Base-by-base conservation (phyloP, 2,329 filamentous ascomycete species). In the Fusarium sarcochroum region DNA sequence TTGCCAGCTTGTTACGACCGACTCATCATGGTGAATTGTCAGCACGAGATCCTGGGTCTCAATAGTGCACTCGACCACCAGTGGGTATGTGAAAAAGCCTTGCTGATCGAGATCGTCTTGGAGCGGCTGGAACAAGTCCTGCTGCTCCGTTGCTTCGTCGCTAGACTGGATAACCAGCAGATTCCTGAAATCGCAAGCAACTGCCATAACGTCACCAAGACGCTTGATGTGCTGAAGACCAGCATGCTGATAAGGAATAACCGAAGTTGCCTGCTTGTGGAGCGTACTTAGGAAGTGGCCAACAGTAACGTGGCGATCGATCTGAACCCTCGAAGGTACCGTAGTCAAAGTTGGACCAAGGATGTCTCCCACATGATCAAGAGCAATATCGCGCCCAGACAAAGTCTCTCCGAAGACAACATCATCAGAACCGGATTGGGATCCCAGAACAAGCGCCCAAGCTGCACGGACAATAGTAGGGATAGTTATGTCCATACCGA, bases 221-320 rank as follows among this genome's bases (percentile, higher is more conserved):
- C 67, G 68, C 6, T 57, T 67, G 83, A 58, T 73, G 27, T 76
- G 70, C 8, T 76, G 72, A 1, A 81, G 63, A 6, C 77, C 76
- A 3, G 74, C 58, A 7, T 80, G 72, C 27, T 78, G 78, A 45
- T 71, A 68, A 0, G 71, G 68, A 3, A 77, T 73, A 46, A 76
- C 67, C 3, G 62, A n/a, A 0, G 47, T 23, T 13, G 66, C 60
- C 23, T 47, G 51, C 5, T 27, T 5, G 9, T 51, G 60, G 1
- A 68, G 54, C 1, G 9, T 17, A 0, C 14, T 30, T 10, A 71
- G 5, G 2, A 69, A 47, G 0, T 71, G 17, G 0, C 45, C 40
- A 32, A 69, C 25, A 5, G 50, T 51, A 7, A 18, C 32, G 2
- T 32, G 13, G 2, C 51, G 54, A 21, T 55, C 10, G 7, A 71